A percentile compares a stretch with the other conserved stretches of the same genome.
Conservation (phyloP, 2,329 filamentous ascomycete species). For the Tolypocladium amazonense region DNA sequence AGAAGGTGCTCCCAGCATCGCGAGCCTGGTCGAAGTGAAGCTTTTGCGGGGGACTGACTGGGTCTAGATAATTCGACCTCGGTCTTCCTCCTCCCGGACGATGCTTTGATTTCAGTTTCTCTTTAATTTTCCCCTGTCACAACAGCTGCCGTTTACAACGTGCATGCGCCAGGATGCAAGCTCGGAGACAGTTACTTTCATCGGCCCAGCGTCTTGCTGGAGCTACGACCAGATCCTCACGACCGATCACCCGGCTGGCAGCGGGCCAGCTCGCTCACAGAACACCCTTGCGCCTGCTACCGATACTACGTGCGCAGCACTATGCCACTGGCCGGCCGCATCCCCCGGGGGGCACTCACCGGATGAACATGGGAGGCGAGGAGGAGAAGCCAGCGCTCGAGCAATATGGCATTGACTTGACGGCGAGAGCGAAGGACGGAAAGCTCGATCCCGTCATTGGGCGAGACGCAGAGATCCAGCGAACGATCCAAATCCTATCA, state of each 20-base stretch:
- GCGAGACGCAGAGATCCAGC: conserved; percentile 79
- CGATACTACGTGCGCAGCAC: conserved; percentile 31
- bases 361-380: conserved; percentile 75
- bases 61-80: background rate
- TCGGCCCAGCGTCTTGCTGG: conserved; percentile 27
- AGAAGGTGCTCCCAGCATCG: conserved; percentile 24
- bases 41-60: background rate
- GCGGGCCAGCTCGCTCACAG: conserved; percentile 11
- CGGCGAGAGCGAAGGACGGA: conserved; percentile 70
- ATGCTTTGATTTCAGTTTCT: background rate
- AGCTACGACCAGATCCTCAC: conserved; percentile 15
- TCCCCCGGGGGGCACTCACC: conserved; percentile 84
- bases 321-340: conserved; percentile 70
- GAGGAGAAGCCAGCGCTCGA: conserved; percentile 80
- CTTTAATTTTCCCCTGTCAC: background rate
- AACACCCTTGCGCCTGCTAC: conserved; percentile 19
- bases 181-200: conserved; percentile 26
- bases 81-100: background rate
- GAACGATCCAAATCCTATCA: conserved; percentile 89
- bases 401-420: conserved; percentile 84
- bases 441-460: conserved; percentile 96
- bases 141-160: background rate
- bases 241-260: conserved; percentile 16
- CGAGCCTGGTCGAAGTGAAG: conserved; percentile 9
- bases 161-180: conserved; percentile 25